Evolutionary conservation across 441 rosid species (phyloP), one percentile per base, ranked within the genome.

Genomic region (Cnidoscolus chayamansa): DNA sequence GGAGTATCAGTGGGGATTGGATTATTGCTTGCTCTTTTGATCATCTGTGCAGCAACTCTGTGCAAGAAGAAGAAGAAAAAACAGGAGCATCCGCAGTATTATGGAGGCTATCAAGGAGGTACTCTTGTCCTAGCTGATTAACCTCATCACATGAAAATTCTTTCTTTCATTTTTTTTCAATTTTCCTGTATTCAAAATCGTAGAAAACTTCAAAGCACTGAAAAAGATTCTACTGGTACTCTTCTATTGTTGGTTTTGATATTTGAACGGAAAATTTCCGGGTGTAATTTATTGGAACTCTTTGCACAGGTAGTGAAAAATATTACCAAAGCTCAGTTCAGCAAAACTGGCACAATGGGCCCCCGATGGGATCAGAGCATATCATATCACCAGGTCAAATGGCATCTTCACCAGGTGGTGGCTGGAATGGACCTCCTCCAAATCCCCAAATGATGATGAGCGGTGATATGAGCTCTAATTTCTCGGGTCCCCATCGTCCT

Each of bases 1-100:
- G 92, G 90, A 73, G 85, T 85, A 58, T 74, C 88, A 4, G 82
- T 83, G 0, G 96, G 83, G 17, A 76, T 84, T 11, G 97, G 83
- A 63, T 4, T 90, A 5, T 63, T 88, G 75, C 49, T 88, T 56
- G 67, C 88, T 59, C 30, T 78, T 19, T 47, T 84, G 61, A 56
- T 88, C 32, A 67, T 84, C 55, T 68, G 86, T 11, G 82, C 88
- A 68, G 78, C 81, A 47, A 19, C 30, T 7, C 72, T 78, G 7
- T 57, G 64, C 68, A 40, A 7, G 45, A 65, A 75, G 72, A 83
- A 79, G 76, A 91, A 84, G 81, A 84, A 79, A 73, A 76, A 74
- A 68, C 55, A 60, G 40, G 58, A 73, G 8, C 65, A 67, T 20
- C 65, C 65, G 82, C 78, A 79, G 6, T 88, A 76, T 62, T 84